Evolutionary conservation across 2,329 filamentous ascomycete species (phyloP).

Genomic region (Fusarium setosum): DNA sequence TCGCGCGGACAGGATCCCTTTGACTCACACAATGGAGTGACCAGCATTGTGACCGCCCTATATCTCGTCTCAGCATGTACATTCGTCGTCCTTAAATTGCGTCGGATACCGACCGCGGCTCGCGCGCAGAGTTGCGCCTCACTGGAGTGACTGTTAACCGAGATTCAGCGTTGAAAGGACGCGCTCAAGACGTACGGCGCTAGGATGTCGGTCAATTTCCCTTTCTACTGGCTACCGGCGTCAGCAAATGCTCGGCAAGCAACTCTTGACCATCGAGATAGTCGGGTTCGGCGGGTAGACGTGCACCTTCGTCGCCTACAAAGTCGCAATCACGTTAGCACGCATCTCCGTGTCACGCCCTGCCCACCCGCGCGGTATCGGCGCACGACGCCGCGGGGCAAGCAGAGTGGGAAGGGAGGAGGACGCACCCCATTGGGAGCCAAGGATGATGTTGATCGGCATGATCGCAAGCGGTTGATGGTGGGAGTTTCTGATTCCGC

Average conservation of each 20-base stretch:
- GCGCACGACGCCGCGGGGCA: background rate
- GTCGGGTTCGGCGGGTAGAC: background rate
- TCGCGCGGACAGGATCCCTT: background rate
- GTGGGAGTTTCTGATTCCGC: too few species aligned
- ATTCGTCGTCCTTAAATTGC: background rate
- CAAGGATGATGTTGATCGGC: background rate
- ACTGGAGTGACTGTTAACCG: background rate
- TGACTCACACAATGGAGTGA: conserved; percentile 21
- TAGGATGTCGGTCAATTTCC: conserved; percentile 13
- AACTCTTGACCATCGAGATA: too few species aligned
- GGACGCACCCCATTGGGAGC: background rate
- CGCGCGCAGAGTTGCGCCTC: conserved; percentile 8
- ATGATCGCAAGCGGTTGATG: too few species aligned
- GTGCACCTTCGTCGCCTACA: conserved; percentile 3
- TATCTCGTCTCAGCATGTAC: conserved; percentile 1
- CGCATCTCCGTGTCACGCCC: background rate
- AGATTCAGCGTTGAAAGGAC: background rate
- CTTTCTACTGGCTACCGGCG: conserved; percentile 1
- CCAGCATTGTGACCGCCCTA: conserved; percentile 30
- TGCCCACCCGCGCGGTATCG: background rate
- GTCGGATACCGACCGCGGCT: conserved; percentile 6
- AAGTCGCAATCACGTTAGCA: background rate
- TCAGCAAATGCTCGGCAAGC: background rate
- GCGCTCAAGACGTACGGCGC: background rate
- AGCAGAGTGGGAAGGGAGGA: background rate